Evolutionary conservation across 345 rosid genomes (phyloP).

Genomic region (sweet orange (Citrus sinensis)): DNA sequence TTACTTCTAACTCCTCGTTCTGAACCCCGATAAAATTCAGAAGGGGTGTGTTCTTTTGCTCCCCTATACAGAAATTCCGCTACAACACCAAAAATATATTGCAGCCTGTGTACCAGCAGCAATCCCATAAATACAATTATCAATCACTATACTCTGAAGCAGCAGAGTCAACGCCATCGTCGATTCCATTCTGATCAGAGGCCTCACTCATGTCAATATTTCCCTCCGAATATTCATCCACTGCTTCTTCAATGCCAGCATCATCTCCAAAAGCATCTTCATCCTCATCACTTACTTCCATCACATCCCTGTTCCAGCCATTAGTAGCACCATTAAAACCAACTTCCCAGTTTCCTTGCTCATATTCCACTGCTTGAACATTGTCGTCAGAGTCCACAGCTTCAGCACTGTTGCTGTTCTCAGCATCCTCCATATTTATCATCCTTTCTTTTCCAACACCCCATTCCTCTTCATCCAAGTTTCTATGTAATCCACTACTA

Average conservation of each 20-base stretch:
- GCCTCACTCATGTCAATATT: constrained; percentile 51
- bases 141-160: constrained; percentile 78
- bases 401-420: constrained; percentile 58
- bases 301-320: constrained; percentile 46
- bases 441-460: constrained; percentile 30
- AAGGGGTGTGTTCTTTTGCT: background rate
- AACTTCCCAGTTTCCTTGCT: constrained; percentile 55
- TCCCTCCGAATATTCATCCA: constrained; percentile 42
- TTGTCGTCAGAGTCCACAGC: constrained; percentile 66
- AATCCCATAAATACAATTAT: background rate
- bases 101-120: constrained; percentile 13
- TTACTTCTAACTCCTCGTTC: constrained; percentile 15
- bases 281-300: constrained; percentile 61
- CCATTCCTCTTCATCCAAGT: constrained; percentile 40
- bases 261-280: constrained; percentile 43
- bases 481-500: constrained; percentile 11
- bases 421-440: constrained; percentile 44
- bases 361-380: constrained; percentile 47
- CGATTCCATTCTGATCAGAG: constrained; percentile 37
- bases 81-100: constrained; percentile 22
- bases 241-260: constrained; percentile 29
- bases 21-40: background rate
- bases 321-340: constrained; percentile 29
- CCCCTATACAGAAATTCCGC: constrained; percentile 7
- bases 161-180: constrained; percentile 42